Evolutionary conservation across 352 stramenopile species (phyloP), one percentile per base, ranked within the genome.

Genomic region (Globisporangium spinosum): DNA sequence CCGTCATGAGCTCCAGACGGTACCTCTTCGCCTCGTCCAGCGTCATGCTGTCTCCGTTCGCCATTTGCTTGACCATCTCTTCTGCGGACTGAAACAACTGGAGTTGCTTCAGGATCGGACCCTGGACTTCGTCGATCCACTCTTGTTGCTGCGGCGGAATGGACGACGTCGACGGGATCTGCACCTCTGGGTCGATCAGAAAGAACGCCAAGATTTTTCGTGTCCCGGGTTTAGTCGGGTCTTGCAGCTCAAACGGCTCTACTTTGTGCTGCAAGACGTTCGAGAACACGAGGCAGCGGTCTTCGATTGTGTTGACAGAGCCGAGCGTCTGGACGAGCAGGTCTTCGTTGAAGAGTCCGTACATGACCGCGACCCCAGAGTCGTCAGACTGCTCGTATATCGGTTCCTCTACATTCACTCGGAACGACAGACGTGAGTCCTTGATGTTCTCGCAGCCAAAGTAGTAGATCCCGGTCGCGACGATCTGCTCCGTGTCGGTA

Each of bases 151-250:
- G 78, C 2, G 74, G 76, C 29, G 76, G 69, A 1, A 89, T 79
- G 13, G 73, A 62, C 0, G 67, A 65, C 1, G 72, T 85, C 34
- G 76, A 86, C 20, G 72, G 66, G 20, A 82, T 71, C 7, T 58
- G 29, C 5, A 58, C 65, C 1, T 68, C 45, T 6, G 74, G 78
- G 25, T 89, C 70, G 20, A 89, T 51, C 9, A 86, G 62, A 51
- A 89, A 87, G 55, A 86, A 81, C 15, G 66, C 75, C 20, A 83
- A 25, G 68, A 87, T 85, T 54, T 83, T 85, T 49, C 74, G 76
- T 12, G 65, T 49, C n/a, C 78, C 78, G 9, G 74, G 67, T 34
- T 72, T 68, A 8, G 40, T 74, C 13, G 62, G 25, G 58, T 82
- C 76, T 10, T 58, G 45, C 10, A 89, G 60, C 67, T 82, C 64